A percentile compares a stretch with the other conserved stretches of the same genome.
These are phyloP conservation scores for Colletotrichum paranaense DNA, from an alignment of 2,329 filamentous ascomycete genomes.

Conservation along the genomic window DNA sequence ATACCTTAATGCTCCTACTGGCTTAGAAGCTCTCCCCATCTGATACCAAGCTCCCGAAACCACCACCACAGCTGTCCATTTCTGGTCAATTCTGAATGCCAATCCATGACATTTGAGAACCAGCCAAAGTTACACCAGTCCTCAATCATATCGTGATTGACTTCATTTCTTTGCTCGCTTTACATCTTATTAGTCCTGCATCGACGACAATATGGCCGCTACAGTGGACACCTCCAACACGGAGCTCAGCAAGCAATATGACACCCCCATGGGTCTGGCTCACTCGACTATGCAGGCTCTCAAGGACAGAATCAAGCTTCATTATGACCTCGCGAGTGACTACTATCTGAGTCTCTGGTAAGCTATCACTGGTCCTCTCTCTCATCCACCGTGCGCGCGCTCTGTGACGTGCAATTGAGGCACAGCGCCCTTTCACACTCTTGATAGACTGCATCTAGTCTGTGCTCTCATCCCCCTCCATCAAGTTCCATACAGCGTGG, in stretches of 20 bases:
- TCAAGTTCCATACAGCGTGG: not conserved
- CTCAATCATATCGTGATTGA: not conserved
- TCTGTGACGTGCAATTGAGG: not conserved
- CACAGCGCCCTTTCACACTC: not conserved
- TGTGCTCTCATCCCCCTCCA: not conserved
- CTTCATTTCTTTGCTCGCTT: not conserved
- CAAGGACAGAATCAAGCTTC: conserved; percentile 68
- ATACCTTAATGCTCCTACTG: not conserved
- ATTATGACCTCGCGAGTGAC: conserved; percentile 71
- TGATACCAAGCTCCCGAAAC: not conserved
- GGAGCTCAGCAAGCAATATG: conserved; percentile 56
- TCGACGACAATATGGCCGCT: conserved; percentile 21
- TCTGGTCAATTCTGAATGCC: not conserved
- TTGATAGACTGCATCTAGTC: not conserved
- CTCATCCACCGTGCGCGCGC: not conserved
- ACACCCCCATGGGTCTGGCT: conserved; percentile 56
- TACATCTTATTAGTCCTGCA: not conserved
- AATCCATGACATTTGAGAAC: not conserved
- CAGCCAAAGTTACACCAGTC: not conserved
- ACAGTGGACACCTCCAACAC: conserved; percentile 39
- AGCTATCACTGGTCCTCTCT: conserved; percentile 17
- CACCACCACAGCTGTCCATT: not conserved
- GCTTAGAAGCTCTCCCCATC: not conserved
- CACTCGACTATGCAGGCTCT: conserved; percentile 61
- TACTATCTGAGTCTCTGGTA: conserved; percentile 73